Percentiles rank a stretch among this genome's conserved stretches.
phyloP scores from a whole-genome alignment of 345 rosid species.

The Acer negundo region DNA sequence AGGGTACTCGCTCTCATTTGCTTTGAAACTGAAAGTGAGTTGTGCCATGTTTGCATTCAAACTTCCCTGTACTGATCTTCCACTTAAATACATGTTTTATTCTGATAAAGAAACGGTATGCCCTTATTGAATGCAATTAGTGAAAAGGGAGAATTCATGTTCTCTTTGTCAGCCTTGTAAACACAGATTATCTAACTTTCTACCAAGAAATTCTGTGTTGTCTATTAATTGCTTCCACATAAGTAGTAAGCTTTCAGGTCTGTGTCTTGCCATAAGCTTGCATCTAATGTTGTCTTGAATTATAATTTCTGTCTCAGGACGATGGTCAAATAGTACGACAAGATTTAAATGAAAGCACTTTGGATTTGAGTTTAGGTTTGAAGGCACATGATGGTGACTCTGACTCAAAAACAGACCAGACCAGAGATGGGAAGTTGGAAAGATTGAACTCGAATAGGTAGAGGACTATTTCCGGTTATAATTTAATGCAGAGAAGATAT shows the following conservation, averaged over 20 bases:
- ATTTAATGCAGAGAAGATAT: constrained; percentile 16
- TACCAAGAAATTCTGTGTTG: background rate
- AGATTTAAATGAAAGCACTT: constrained; percentile 87
- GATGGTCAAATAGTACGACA: constrained; percentile 58
- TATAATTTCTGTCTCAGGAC: constrained; percentile 45
- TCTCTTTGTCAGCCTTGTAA: background rate
- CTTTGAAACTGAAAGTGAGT: constrained; percentile 6
- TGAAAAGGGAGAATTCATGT: background rate
- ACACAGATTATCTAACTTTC: background rate
- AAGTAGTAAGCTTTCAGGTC: background rate
- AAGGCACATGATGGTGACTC: constrained; percentile 49
- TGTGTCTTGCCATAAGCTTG: background rate
- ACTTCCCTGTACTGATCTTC: background rate
- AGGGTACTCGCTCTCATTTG: background rate
- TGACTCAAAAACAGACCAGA: constrained; percentile 31
- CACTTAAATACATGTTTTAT: background rate
- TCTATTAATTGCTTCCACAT: background rate
- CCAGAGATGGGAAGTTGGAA: constrained; percentile 32
- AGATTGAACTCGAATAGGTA: constrained; percentile 24
- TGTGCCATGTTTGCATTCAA: background rate
- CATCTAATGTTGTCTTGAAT: constrained; percentile 23
- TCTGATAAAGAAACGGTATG: background rate
- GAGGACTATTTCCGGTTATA: constrained; percentile 11
- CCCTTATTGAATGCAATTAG: background rate
- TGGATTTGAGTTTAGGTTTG: constrained; percentile 72